Base-by-base conservation (phyloP, 805 yeast species). In the Candida sonorensis region DNA sequence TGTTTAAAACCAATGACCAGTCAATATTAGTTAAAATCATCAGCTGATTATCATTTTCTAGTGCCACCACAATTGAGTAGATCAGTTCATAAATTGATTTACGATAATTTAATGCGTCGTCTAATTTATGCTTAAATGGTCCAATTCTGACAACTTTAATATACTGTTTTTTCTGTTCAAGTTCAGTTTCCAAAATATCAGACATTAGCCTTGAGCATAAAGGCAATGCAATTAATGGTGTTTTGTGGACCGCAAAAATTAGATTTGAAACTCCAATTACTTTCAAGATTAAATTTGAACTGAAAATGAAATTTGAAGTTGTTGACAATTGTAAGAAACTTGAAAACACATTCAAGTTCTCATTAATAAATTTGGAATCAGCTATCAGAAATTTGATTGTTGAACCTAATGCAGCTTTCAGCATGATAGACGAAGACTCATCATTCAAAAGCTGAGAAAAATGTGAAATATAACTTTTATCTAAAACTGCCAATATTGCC, bases 41-140 rank as follows among this genome's bases (percentile, higher is more conserved):
- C 7, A 49, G 31, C 17, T 41, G 34, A 5, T 46, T 33, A 25
- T 48, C 45, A 25, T 48, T 47, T 33, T 59, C 64, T 28, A 61
- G 40, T 4, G 59, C 45, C 5, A 53, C 50, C 10, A 62, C 49
- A 27, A 81, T 52, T 7, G 83, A 67, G 51, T 76, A 79, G 18
- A 84, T 57, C 15, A 78, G 58, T 48, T 84, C 94, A 52, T 78
- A 81, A 6, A 82, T 66, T 23, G 81, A 69, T 49, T 81, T 81
- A 33, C 95, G 66, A 37, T 75, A 72, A 37, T 77, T 85, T 24
- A 82, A 62, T 0, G 87, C 92, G 42, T 78, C 80, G 46, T 85
- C 95, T 24, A 83, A 71, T 39, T 77, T 76, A 50, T 83, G 88
- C 50, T 82, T 83, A 63, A 81, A 84, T 0, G 94, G 94, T 2